These are phyloP conservation scores for Geosmithia flava DNA, from an alignment of 2,329 filamentous ascomycete species.

Conservation along the genomic window DNA sequence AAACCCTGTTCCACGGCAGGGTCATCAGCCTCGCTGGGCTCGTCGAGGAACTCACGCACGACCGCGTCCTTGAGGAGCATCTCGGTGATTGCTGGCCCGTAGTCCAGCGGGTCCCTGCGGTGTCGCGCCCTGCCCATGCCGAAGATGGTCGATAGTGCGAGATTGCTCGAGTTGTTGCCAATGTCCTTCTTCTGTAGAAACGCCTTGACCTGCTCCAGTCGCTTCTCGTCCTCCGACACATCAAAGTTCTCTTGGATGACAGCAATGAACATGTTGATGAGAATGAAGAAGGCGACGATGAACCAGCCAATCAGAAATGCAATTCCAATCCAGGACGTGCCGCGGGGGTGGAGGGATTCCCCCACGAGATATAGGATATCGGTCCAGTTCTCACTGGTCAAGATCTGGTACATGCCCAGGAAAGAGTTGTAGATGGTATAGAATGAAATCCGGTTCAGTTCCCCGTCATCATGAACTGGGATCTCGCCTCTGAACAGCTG, in stretches of 20 bases:
- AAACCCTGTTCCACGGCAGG: slow-evolving; percentile 17
- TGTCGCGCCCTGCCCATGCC: slow-evolving; percentile 46
- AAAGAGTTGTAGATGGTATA: slow-evolving; percentile 91
- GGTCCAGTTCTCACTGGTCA: slow-evolving; percentile 97
- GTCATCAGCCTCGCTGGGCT: slow-evolving; percentile 17
- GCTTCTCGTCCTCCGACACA: slow-evolving; percentile 96
- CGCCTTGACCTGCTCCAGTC: slow-evolving; percentile 87
- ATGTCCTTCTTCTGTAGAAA: slow-evolving; percentile 88
- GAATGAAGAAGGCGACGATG: slow-evolving; percentile 86
- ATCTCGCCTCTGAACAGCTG: slow-evolving; percentile 89
- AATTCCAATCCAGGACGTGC: slow-evolving; percentile 86
- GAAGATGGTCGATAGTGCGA: slow-evolving; percentile 64
- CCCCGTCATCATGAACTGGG: slow-evolving; percentile 49
- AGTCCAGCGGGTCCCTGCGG: slow-evolving; percentile 74
- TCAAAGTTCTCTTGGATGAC: slow-evolving; percentile 99
- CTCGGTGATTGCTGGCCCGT: slow-evolving; percentile 82
- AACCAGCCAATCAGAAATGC: slow-evolving; percentile 92
- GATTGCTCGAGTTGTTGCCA: slow-evolving; percentile 57
- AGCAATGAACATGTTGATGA: slow-evolving; percentile 99
- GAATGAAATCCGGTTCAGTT: slow-evolving; percentile 63
- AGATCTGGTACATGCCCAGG: slow-evolving; percentile 91
- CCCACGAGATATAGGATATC: slow-evolving; percentile 74
- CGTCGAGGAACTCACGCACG: slow-evolving; percentile 87
- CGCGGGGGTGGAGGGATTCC: slow-evolving; percentile 45
- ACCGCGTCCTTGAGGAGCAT: slow-evolving; percentile 96